These are phyloP conservation scores for Phoenix dactylifera DNA, from an alignment of 176 grass and related monocot species.

Conservation along the genomic window DNA sequence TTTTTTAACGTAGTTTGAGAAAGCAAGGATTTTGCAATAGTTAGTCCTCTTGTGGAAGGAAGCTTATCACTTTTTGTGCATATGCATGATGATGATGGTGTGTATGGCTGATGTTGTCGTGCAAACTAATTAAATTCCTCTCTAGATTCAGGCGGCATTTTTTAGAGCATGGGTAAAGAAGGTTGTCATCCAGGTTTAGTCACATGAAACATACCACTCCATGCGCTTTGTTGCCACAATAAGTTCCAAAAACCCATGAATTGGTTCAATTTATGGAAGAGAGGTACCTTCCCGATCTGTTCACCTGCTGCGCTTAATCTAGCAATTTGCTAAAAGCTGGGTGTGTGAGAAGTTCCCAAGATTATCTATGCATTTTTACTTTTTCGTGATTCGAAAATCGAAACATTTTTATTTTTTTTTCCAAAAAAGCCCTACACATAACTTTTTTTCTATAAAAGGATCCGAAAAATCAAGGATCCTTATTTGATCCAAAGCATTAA, in stretches of 20 bases:
- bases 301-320: constrained; percentile 12
- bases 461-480: no score
- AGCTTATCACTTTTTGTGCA: constrained; percentile 16
- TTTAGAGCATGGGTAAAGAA: constrained; percentile 16
- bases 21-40: constrained; percentile 24
- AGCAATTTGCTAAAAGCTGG: constrained; percentile 19
- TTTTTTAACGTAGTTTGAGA: constrained; percentile 19
- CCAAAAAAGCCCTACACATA: no score
- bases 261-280: constrained; percentile 22
- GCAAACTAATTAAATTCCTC: constrained; percentile 21
- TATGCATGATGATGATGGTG: constrained; percentile 16
- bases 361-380: constrained; percentile 8
- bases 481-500: no score
- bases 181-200: constrained; percentile 17
- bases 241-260: constrained; percentile 2
- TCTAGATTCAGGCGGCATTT: constrained; percentile 18
- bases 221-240: constrained; percentile 13
- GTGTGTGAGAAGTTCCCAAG: constrained; percentile 3
- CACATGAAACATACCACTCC: constrained; percentile 24
- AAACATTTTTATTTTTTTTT: no score
- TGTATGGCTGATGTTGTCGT: constrained; percentile 23
- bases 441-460: no score
- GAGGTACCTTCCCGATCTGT: constrained; percentile 1
- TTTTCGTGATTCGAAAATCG: neutral
- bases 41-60: constrained; percentile 27